Evolutionary conservation across 768 basidiomycete species (phyloP), one percentile per base, ranked within the genome.

Genomic region (Collybia sordida): DNA sequence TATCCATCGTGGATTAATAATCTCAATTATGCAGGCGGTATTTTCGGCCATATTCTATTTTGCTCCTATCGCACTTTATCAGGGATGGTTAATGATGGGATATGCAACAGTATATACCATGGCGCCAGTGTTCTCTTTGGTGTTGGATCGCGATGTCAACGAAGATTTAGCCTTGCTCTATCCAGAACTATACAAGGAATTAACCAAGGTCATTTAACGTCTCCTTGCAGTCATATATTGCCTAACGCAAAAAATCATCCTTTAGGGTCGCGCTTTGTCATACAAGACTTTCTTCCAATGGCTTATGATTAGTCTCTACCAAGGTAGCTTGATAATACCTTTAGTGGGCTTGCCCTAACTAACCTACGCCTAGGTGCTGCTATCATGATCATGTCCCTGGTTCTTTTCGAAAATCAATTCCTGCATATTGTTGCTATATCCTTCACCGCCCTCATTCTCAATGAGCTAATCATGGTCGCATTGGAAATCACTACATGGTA

Each of bases 211-310:
- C n/a, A n/a, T n/a, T n/a, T n/a, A n/a, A n/a, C n/a, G n/a, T n/a
- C n/a, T n/a, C n/a, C n/a, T n/a, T n/a, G n/a, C n/a, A n/a, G n/a
- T n/a, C n/a, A n/a, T 27, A 31, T 7, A 6, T 31, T 31, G 9
- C 14, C 3, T 31, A 31, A 31, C 31, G 14, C 11, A 6, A 14
- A 3, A 3, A n/a, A 14, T 48, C 39, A 43, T 1, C 60, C 22
- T 42, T 8, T 44, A 96, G 93, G 96, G 96, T 3, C 91, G 97
- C 47, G 86, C 91, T 3, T 67, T 98, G 44, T 96, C 93, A 12
- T 95, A 90, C 75, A 98, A 97, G 77, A 99, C 97, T 0, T 99
- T 99, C 74, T 98, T 98, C 74, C 82, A 88, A 53, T 99, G 97
- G 97, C 70, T 94, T 53, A 92, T 95, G 85, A 93, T 98, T 64